phyloP scores from a whole-genome alignment of 768 basidiomycete genomes.

The Tulasnella sp. region DNA sequence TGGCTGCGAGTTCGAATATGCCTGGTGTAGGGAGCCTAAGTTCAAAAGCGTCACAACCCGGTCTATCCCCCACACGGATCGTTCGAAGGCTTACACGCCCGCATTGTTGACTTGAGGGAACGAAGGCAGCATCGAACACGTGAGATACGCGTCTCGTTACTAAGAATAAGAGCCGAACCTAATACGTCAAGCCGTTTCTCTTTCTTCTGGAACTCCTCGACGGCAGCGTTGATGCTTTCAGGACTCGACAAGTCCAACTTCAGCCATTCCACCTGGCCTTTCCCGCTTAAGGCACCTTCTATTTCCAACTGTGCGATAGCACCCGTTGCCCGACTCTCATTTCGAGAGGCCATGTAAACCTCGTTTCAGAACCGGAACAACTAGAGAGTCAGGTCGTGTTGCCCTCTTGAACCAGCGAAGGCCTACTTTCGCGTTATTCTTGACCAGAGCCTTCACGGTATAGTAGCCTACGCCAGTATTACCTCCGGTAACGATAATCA shows the following conservation, averaged over 20 bases:
- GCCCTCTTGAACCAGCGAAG: conserved; percentile 27
- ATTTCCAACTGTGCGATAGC: conserved; percentile 47
- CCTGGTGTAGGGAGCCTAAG: background rate
- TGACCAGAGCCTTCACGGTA: conserved; percentile 50
- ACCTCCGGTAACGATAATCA: conserved; percentile 55
- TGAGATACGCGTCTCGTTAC: background rate
- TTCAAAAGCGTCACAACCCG: background rate
- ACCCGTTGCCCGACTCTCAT: conserved; percentile 43
- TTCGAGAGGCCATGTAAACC: conserved; percentile 53
- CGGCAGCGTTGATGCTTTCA: conserved; percentile 45
- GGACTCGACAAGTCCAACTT: conserved; percentile 52
- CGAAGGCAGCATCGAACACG: background rate
- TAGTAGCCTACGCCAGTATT: conserved; percentile 51
- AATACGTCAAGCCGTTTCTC: conserved; percentile 56
- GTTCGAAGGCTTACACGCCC: conserved; percentile 42
- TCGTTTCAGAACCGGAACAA: background rate
- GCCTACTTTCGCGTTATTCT: conserved; percentile 47
- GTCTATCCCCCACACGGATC: conserved; percentile 37
- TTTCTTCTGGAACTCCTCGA: conserved; percentile 46
- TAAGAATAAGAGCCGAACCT: conserved; percentile 37
- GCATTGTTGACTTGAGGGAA: background rate
- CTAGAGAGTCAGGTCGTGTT: background rate
- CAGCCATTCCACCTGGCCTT: conserved; percentile 49
- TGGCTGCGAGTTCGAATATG: background rate
- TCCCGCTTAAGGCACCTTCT: conserved; percentile 45